Conservation (phyloP, 1,284 basidiomycete genomes). For the Phenoliferia sp. region DNA sequence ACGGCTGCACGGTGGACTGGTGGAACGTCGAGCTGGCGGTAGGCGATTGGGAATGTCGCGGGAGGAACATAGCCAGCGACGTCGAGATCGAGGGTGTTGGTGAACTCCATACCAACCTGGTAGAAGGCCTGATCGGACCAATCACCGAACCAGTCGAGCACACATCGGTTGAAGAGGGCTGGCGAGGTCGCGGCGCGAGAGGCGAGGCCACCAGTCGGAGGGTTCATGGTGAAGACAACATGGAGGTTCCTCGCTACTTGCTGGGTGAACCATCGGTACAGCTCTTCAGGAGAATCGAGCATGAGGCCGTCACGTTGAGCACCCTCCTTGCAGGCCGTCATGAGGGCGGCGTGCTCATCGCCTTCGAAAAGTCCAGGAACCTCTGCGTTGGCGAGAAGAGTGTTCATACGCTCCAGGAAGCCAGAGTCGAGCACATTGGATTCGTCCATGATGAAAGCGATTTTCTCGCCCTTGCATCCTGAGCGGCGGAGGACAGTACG, state of each 20-base stretch:
- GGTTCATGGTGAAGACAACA: conserved; percentile 99
- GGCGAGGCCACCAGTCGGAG: conserved; percentile 64
- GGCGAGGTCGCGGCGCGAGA: conserved; percentile 95
- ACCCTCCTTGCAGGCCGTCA: conserved; percentile 98
- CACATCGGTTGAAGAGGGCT: conserved; percentile 95
- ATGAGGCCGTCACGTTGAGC: conserved; percentile 95
- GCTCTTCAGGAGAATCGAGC: conserved; percentile 94
- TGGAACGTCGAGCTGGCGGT: conserved; percentile 71
- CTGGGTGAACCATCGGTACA: conserved; percentile 95
- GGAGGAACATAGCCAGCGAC: conserved; percentile 71
- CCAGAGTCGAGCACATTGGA: conserved; percentile 98
- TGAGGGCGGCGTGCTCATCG: conserved; percentile 91
- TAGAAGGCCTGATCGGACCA: conserved; percentile 97
- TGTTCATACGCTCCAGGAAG: conserved; percentile 99
- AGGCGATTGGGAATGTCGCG: conserved; percentile 76
- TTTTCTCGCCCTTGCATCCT: conserved; percentile 97
- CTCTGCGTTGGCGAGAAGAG: conserved; percentile 96
- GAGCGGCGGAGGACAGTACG: conserved; percentile 86
- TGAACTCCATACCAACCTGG: conserved; percentile 94
- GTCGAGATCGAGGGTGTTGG: conserved; percentile 83
- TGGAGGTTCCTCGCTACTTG: conserved; percentile 95
- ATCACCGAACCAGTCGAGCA: conserved; percentile 96
- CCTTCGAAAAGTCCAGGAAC: conserved; percentile 98
- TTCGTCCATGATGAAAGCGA: conserved; percentile 99
- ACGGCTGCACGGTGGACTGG: conserved; percentile 81